Evolutionary conservation across 805 yeast genomes (phyloP).

Genomic region (Teunomyces kruisii): DNA sequence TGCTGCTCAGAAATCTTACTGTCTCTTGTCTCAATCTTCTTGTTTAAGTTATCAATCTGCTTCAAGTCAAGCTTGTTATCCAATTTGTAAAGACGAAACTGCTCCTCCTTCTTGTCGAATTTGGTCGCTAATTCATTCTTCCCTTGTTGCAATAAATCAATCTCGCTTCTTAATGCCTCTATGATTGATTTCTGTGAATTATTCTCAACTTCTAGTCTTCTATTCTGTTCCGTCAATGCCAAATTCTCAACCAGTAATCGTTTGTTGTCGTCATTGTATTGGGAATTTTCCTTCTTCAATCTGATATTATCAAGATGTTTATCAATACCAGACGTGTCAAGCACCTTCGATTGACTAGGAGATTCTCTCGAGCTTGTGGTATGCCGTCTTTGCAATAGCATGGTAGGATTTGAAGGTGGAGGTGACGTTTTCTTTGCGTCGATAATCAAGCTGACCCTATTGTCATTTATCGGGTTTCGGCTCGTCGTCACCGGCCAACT

Average conservation of each 20-base stretch:
- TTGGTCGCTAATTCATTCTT: neutral
- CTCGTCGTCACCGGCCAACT: constrained; percentile 40
- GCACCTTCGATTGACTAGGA: constrained; percentile 14
- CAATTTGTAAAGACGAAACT: constrained; percentile 6
- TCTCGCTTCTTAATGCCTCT: constrained; percentile 7
- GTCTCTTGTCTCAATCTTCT: constrained; percentile 13
- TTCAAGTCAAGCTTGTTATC: constrained; percentile 6
- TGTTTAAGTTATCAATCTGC: constrained; percentile 12
- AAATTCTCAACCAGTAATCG: constrained; percentile 4
- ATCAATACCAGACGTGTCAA: constrained; percentile 41
- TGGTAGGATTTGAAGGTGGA: constrained; percentile 22
- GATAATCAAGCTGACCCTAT: constrained; percentile 18
- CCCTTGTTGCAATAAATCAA: constrained; percentile 2
- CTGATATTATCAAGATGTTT: constrained; percentile 44
- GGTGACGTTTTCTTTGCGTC: constrained; percentile 10
- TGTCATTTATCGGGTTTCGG: constrained; percentile 13
- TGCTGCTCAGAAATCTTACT: constrained; percentile 15
- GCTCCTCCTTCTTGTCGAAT: constrained; percentile 6
- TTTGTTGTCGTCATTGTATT: constrained; percentile 8
- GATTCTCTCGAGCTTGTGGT: neutral
- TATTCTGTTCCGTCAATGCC: constrained; percentile 10
- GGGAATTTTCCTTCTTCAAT: constrained; percentile 30
- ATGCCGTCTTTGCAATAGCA: constrained; percentile 21
- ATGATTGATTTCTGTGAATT: constrained; percentile 5
- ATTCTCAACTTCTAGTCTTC: constrained; percentile 2